Evolutionary conservation across 2,329 filamentous ascomycete species (phyloP).

Genomic region (Truncatella angustata): DNA sequence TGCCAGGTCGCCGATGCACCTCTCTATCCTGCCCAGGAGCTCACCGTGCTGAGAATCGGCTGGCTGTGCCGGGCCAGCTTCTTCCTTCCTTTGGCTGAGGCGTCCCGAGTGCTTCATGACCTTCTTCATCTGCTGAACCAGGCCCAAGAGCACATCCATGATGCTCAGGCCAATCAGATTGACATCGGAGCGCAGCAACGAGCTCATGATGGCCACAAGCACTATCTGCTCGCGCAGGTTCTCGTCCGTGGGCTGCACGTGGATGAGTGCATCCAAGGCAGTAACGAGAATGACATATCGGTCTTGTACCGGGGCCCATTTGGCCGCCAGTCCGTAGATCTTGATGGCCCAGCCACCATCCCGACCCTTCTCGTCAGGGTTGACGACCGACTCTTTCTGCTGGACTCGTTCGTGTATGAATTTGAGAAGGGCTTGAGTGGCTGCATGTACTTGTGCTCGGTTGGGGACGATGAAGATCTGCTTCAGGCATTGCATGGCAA

Average conservation of each 20-base stretch:
- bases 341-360: slow-evolving; percentile 76
- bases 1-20: slow-evolving; percentile 85
- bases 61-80: slow-evolving; percentile 34
- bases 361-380: slow-evolving; percentile 38
- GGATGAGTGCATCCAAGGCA: slow-evolving; percentile 72
- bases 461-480: slow-evolving; percentile 83
- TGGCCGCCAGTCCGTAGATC: slow-evolving; percentile 74
- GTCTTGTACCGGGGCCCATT: slow-evolving; percentile 92
- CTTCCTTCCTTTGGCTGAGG: slow-evolving; percentile 26
- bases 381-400: slow-evolving; percentile 54
- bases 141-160: slow-evolving; percentile 86
- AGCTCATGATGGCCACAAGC: slow-evolving; percentile 75
- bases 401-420: slow-evolving; percentile 66
- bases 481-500: slow-evolving; percentile 84
- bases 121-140: slow-evolving; percentile 80
- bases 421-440: slow-evolving; percentile 69
- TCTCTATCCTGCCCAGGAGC: slow-evolving; percentile 69
- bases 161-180: slow-evolving; percentile 95
- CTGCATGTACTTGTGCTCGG: slow-evolving; percentile 74
- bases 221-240: slow-evolving; percentile 72
- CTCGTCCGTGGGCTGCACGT: slow-evolving; percentile 66
- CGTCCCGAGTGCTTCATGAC: slow-evolving; percentile 64
- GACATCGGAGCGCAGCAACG: slow-evolving; percentile 80
- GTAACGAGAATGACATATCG: slow-evolving; percentile 87
- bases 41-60: slow-evolving; percentile 55